Conservation (phyloP, 331 rosid genomes). For the Pyrus hybrid region DNA sequence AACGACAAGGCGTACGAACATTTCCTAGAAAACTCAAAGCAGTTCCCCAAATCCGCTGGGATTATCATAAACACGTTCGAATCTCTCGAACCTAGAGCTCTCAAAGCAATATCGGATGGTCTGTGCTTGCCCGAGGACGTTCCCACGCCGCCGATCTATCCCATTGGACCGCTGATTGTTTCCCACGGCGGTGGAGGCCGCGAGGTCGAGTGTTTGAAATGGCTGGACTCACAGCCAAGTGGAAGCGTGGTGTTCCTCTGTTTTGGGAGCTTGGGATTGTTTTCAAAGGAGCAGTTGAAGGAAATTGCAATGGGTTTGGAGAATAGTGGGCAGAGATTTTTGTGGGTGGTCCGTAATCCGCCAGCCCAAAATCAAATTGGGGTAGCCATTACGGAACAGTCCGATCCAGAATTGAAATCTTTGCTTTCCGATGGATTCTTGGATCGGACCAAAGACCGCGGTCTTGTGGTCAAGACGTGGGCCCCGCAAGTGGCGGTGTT, state of each 20-base stretch:
- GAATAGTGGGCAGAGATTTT: constrained; percentile 27
- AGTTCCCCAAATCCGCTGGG: constrained; percentile 19
- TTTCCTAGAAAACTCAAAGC: neutral
- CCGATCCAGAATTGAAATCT: constrained; percentile 15
- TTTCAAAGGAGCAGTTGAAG: constrained; percentile 19
- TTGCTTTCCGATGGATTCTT: constrained; percentile 43
- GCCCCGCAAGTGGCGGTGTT: constrained; percentile 46
- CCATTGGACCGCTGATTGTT: constrained; percentile 29
- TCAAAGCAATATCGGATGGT: constrained; percentile 24
- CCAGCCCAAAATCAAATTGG: constrained; percentile 2
- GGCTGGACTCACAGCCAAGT: constrained; percentile 38
- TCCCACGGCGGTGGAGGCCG: neutral
- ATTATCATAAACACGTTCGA: constrained; percentile 32
- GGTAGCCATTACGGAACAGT: neutral
- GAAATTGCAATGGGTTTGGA: constrained; percentile 38
- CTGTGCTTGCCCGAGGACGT: constrained; percentile 13
- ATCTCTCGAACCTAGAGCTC: constrained; percentile 18
- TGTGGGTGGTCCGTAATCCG: constrained; percentile 37
- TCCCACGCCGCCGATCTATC: constrained; percentile 22
- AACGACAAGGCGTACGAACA: neutral
- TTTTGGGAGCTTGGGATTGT: constrained; percentile 47
- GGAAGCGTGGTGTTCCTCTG: constrained; percentile 41
- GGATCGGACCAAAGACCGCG: constrained; percentile 29
- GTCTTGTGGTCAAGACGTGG: constrained; percentile 47
- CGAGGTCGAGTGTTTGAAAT: constrained; percentile 19